Percentiles rank a stretch among this genome's conserved stretches.
Conservation (phyloP, 768 basidiomycete species). For the Tremella yokohamensis region DNA sequence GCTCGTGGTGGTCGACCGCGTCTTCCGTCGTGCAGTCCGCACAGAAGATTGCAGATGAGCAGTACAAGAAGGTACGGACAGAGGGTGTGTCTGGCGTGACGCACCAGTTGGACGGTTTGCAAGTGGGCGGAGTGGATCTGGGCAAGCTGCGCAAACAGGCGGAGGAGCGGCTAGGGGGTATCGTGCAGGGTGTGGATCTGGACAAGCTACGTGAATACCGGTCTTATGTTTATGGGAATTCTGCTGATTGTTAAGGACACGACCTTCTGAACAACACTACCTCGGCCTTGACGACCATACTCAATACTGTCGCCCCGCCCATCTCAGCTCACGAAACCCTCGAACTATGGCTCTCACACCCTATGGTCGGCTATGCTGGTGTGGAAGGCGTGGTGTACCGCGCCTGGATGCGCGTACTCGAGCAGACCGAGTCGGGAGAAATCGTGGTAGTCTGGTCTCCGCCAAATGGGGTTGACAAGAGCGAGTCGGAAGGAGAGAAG, state of each 20-base stretch:
- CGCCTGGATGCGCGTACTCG: constrained; percentile 54
- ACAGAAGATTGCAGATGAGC: constrained; percentile 81
- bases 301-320: constrained; percentile 95
- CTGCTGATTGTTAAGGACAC: constrained; percentile 59
- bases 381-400: constrained; percentile 91
- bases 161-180: constrained; percentile 39
- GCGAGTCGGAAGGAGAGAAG: constrained; percentile 14
- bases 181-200: constrained; percentile 77
- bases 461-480: constrained; percentile 6
- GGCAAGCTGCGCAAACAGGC: constrained; percentile 37
- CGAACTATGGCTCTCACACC: constrained; percentile 90
- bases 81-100: constrained; percentile 44
- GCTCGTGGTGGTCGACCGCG: constrained; percentile 78
- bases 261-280: constrained; percentile 84
- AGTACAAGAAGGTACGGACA: constrained; percentile 74
- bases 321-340: constrained; percentile 98
- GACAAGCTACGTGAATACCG: constrained; percentile 73
- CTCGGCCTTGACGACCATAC: constrained; percentile 81
- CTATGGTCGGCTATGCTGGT: constrained; percentile 95
- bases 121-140: constrained; percentile 46
- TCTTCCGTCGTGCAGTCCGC: constrained; percentile 84
- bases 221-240: background rate
- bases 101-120: constrained; percentile 29
- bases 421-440: constrained; percentile 51
- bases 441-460: constrained; percentile 42